Evolutionary conservation across 1,284 basidiomycete genomes (phyloP), one percentile per base, ranked within the genome.

Genomic region (Trichosporon faecale): DNA sequence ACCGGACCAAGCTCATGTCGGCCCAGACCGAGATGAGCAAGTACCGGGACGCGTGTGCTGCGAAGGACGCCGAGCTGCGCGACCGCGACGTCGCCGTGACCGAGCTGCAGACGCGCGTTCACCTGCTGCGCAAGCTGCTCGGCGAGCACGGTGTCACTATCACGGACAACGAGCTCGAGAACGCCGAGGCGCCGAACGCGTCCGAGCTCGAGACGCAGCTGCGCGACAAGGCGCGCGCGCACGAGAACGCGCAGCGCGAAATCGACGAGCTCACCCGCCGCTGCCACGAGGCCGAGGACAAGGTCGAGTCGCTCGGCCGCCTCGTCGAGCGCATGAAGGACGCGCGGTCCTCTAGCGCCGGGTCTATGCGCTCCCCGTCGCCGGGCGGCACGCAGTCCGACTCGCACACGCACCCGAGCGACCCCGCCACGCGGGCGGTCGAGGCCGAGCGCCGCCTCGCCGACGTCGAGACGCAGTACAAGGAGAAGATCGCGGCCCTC

Each of bases 101-200:
- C 4, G 92, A 94, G 69, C 86, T 90, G 0, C 89, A 89, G 72
- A 86, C 95, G 72, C 92, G 93, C 74, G 85, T 93, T 72, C 88
- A 87, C 40, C 90, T 94, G 85, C 86, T 99, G 72, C 72, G 72
- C 72, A 73, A 73, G 66, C 63, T 69, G 73, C 88, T 98, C 67
- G 89, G 90, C 55, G 97, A 99, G 78, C 91, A 94, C 77, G 95
- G 94, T 9, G 87, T 97, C 66, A 86, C 87, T 33, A 84, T 91
- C 29, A 90, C 91, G 72, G 91, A 92, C 46, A 89, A 89, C 49
- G 89, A 90, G 64, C 78, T 90, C 64, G 73, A 75, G 33, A 70
- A 76, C 33, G 73, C 73, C 64, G 77, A 78, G 60, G 66, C 72
- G 4, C 72, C 75, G 31, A 72, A 74, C 65, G 49, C 76, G 68